A percentile compares a stretch with the other conserved stretches of the same genome.
Conservation (phyloP, 2,329 filamentous ascomycete species). For the Mollisia scopiformis region DNA sequence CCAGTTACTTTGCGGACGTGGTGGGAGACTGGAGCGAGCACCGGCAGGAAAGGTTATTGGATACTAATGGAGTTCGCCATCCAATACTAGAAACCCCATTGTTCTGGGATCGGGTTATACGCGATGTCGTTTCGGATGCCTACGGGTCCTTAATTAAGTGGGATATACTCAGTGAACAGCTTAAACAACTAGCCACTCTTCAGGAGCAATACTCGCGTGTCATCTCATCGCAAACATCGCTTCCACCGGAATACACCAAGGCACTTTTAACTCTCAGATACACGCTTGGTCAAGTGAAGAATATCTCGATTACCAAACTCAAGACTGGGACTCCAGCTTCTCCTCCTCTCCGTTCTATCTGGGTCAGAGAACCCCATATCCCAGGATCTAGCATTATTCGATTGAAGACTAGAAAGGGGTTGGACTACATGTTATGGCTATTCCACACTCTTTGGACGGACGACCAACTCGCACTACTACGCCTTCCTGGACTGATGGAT, state of each 20-base stretch:
- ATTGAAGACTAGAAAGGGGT: conserved; percentile 7
- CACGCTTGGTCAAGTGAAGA: conserved; percentile 39
- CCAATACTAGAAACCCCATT: conserved; percentile 21
- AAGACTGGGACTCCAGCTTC: conserved; percentile 37
- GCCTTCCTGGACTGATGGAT: conserved; percentile 23
- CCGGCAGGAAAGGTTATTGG: conserved; percentile 46
- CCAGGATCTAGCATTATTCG: conserved; percentile 27
- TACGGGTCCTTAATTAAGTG: conserved; percentile 27
- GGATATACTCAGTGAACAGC: conserved; percentile 24
- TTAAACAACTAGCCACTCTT: conserved; percentile 32
- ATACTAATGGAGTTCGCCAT: conserved; percentile 36
- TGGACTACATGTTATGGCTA: conserved; percentile 9
- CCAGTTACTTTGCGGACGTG: conserved; percentile 53
- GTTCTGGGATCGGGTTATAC: conserved; percentile 46
- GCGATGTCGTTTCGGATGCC: conserved; percentile 37
- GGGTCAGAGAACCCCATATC: conserved; percentile 33
- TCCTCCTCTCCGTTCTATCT: conserved; percentile 44
- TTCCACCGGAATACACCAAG: conserved; percentile 44
- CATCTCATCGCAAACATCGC: conserved; percentile 36
- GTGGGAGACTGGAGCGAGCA: conserved; percentile 51
- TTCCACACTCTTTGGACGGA: conserved; percentile 19
- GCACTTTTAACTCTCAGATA: conserved; percentile 44
- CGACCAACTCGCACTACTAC: neutral
- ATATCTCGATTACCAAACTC: conserved; percentile 38
- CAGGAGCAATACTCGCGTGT: conserved; percentile 37